Evolutionary conservation across 768 basidiomycete species (phyloP).

Genomic region (Lactarius hengduanensis): DNA sequence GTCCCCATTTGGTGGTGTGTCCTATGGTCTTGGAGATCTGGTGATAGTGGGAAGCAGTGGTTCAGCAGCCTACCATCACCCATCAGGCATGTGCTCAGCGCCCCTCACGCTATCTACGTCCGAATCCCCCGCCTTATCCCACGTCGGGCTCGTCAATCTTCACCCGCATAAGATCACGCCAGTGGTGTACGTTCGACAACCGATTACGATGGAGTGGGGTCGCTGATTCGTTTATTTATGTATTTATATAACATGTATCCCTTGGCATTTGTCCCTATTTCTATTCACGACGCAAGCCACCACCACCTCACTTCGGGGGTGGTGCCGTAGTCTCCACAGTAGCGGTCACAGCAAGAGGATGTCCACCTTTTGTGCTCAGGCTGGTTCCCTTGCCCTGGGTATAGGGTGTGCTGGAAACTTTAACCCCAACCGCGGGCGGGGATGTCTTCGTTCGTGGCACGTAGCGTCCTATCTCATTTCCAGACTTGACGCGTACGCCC

Average conservation of each 20-base stretch:
- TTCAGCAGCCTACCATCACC: neutral
- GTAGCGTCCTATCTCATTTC: neutral
- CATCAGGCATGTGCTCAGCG: neutral
- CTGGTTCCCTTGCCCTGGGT: neutral
- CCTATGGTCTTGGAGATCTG: neutral
- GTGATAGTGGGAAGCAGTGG: neutral
- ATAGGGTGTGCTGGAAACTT: neutral
- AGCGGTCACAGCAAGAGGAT: neutral
- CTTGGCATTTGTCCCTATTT: neutral
- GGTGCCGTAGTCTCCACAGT: neutral
- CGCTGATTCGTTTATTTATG: neutral
- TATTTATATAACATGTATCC: neutral
- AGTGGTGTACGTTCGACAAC: neutral
- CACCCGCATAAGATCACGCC: neutral
- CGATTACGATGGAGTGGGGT: neutral
- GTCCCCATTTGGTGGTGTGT: slow-evolving; percentile 8
- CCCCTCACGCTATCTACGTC: neutral
- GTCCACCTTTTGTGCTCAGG: neutral
- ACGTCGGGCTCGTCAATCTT: neutral
- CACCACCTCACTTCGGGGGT: neutral
- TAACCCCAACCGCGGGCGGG: neutral
- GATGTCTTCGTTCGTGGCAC: neutral
- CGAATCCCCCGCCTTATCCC: neutral
- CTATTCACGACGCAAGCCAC: neutral
- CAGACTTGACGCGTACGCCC: neutral